Percentiles rank a stretch among this genome's conserved stretches.
Conservation (phyloP, 257 asterid species). For the Solanum pennellii region DNA sequence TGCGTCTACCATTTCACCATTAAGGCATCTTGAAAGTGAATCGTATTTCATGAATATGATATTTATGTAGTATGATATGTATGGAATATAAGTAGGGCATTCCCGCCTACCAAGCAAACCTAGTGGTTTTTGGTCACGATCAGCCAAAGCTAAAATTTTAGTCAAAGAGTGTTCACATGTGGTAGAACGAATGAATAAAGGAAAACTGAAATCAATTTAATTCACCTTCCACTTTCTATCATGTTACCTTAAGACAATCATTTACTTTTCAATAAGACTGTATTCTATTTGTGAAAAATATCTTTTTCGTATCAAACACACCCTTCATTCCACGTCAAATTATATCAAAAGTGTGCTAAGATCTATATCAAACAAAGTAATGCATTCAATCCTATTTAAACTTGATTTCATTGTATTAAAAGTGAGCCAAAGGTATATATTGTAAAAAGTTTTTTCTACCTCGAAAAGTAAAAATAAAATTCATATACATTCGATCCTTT, state of each 20-base stretch:
- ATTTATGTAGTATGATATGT: no score
- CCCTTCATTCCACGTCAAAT: neutral
- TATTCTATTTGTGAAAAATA: neutral
- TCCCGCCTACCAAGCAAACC: no score
- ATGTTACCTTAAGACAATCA: neutral
- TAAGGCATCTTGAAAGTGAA: no score
- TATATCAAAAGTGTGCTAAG: neutral
- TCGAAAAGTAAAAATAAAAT: accelerated
- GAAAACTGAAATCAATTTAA: no score
- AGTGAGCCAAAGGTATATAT: neutral
- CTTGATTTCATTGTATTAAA: neutral
- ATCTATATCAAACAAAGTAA: neutral
- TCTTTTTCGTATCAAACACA: neutral
- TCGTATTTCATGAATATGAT: no score
- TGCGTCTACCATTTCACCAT: no score
- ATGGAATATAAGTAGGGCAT: no score
- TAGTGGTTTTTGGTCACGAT: no score
- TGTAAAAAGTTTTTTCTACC: neutral
- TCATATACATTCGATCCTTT: neutral
- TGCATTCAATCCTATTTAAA: neutral
- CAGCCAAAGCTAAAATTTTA: no score
- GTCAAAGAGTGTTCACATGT: no score
- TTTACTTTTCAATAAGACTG: neutral
- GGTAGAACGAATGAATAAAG: neutral
- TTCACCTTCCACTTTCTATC: neutral